These are phyloP conservation scores for Stephanodiscus triporus DNA, from an alignment of 108 stramenopile species.

Conservation along the genomic window DNA sequence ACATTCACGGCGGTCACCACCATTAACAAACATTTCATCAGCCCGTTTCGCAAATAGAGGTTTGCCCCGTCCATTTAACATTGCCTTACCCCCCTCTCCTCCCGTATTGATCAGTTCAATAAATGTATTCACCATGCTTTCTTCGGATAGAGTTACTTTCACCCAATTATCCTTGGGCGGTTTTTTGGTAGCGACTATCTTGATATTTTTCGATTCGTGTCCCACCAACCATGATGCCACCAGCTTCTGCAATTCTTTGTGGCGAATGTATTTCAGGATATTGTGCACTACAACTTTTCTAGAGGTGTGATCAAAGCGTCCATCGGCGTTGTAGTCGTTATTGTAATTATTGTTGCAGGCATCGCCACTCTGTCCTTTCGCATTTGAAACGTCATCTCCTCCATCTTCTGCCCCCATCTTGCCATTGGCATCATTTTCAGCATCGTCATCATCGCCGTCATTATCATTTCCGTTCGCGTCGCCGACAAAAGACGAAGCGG, in stretches of 20 bases:
- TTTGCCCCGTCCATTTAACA: constrained; percentile 45
- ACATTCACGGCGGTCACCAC: constrained; percentile 9
- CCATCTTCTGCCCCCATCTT: too few relatives aligned
- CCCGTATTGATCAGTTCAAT: constrained; percentile 53
- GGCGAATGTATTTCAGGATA: constrained; percentile 61
- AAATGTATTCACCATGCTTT: constrained; percentile 60
- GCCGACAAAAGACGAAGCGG: too few relatives aligned
- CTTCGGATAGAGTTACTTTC: constrained; percentile 49
- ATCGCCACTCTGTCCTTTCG: too few relatives aligned
- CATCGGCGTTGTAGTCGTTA: too few relatives aligned
- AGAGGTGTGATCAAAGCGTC: constrained; percentile 51
- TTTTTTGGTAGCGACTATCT: constrained; percentile 53
- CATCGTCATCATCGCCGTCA: too few relatives aligned
- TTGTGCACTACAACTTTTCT: constrained; percentile 72
- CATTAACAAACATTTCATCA: constrained; percentile 25
- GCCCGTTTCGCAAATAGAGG: constrained; percentile 44
- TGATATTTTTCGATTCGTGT: constrained; percentile 26
- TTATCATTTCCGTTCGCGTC: too few relatives aligned
- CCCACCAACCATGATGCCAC: constrained; percentile 49
- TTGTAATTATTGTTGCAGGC: too few relatives aligned
- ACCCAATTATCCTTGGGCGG: constrained; percentile 65
- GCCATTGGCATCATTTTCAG: too few relatives aligned
- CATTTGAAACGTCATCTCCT: too few relatives aligned
- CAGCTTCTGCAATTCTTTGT: constrained; percentile 54
- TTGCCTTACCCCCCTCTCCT: constrained; percentile 28